Conservation (phyloP, 768 basidiomycete genomes). For the Sarcodon aspratus region DNA sequence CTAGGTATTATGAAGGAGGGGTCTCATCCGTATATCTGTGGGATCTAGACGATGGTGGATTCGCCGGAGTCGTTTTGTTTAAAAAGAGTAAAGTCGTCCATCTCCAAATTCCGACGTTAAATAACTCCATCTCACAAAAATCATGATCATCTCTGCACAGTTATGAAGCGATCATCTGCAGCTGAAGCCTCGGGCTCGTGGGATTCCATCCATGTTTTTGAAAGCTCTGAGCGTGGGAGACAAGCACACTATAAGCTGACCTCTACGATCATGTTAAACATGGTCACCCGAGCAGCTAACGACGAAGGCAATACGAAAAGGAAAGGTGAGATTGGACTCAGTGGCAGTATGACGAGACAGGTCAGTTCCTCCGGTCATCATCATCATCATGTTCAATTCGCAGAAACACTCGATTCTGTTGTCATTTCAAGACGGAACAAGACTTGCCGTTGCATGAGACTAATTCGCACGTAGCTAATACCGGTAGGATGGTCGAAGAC, state of each 20-base stretch:
- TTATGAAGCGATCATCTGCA: slow-evolving; percentile 41
- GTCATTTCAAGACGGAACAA: slow-evolving; percentile 29
- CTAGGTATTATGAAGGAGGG: slow-evolving; percentile 96
- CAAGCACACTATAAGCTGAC: slow-evolving; percentile 96
- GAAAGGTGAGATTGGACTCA: slow-evolving; percentile 71
- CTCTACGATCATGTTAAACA: slow-evolving; percentile 92
- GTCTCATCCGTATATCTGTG: slow-evolving; percentile 95
- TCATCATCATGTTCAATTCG: neutral
- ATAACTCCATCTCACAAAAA: no score
- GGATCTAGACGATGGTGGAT: slow-evolving; percentile 94
- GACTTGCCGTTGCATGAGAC: slow-evolving; percentile 75
- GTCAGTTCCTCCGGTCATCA: slow-evolving; percentile 29
- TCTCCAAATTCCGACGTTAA: no score
- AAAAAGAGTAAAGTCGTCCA: slow-evolving; percentile 62
- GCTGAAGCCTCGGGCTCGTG: slow-evolving; percentile 77
- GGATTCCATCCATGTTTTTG: slow-evolving; percentile 99
- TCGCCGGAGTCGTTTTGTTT: slow-evolving; percentile 91
- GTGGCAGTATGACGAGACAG: slow-evolving; percentile 97
- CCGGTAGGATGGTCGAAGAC: slow-evolving; percentile 94
- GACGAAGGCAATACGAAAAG: slow-evolving; percentile 36
- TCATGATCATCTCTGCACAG: slow-evolving; percentile 21
- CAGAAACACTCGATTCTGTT: neutral
- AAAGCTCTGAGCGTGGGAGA: slow-evolving; percentile 82
- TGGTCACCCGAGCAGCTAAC: slow-evolving; percentile 39
- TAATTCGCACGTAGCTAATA: slow-evolving; percentile 83